Percentiles rank a stretch among this genome's conserved stretches.
Evolutionary conservation across 2,329 filamentous ascomycete genomes (phyloP).

Genomic region (Colletotrichum chlorophyti): DNA sequence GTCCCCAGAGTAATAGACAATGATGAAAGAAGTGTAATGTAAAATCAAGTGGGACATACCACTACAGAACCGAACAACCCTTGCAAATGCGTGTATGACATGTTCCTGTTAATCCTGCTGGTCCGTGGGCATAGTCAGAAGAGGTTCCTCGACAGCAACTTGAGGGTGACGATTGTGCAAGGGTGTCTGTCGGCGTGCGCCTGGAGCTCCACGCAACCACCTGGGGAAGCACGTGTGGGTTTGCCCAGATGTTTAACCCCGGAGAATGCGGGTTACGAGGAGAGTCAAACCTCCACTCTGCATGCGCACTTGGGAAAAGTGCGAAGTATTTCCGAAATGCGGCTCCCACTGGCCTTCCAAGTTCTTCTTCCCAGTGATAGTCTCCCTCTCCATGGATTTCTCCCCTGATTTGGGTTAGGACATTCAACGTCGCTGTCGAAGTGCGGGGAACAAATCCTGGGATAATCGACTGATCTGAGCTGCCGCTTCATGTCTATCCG

Average conservation of each 20-base stretch:
- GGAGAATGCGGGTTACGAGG: constrained; percentile 11
- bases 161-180: no score
- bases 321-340: constrained; percentile 23
- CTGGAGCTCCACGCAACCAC: constrained; percentile 24
- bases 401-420: no score
- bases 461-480: background rate
- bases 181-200: no score
- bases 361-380: background rate
- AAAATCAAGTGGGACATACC: background rate
- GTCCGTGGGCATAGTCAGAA: no score
- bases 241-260: constrained; percentile 7
- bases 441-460: background rate
- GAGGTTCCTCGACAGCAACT: no score
- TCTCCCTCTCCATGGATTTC: background rate
- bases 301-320: no score
- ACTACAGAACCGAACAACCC: background rate
- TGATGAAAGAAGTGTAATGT: background rate
- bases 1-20: constrained; percentile 3
- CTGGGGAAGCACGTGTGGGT: background rate
- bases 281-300: background rate
- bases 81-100: no score
- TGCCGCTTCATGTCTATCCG: background rate
- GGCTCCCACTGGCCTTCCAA: background rate
- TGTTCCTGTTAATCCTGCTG: no score
- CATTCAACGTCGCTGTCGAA: background rate